phyloP scores from a whole-genome alignment of 208 protist genomes.

The Zelonia costaricensis region DNA sequence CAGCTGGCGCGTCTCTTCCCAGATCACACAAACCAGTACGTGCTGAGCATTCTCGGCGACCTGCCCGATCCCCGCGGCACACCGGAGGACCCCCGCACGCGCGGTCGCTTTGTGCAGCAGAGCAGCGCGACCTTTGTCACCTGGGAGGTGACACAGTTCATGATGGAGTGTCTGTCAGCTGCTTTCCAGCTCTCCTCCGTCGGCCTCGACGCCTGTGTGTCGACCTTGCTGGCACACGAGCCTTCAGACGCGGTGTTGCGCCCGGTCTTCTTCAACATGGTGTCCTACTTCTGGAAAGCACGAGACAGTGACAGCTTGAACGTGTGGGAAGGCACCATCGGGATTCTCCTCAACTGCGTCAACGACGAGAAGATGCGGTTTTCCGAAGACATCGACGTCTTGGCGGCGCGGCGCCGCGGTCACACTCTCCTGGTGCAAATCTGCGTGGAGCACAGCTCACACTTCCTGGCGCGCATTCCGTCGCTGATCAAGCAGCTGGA shows the following conservation, averaged over 20 bases:
- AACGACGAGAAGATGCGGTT: conserved; percentile 18
- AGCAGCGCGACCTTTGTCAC: conserved; percentile 57
- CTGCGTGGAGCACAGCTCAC: conserved; percentile 28
- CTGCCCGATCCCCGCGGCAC: conserved; percentile 59
- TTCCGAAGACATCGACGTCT: conserved; percentile 31
- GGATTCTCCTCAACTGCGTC: conserved; percentile 58
- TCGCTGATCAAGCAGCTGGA: conserved; percentile 41
- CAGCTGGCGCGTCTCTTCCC: conserved; percentile 45
- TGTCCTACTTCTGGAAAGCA: conserved; percentile 73
- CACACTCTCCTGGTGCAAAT: conserved; percentile 61
- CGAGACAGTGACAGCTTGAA: conserved; percentile 41
- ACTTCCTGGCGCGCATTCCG: conserved; percentile 21
- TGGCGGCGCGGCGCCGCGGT: conserved; percentile 44
- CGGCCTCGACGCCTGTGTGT: conserved; percentile 46
- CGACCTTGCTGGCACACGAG: conserved; percentile 35
- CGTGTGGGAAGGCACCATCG: conserved; percentile 65
- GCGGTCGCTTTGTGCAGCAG: conserved; percentile 70
- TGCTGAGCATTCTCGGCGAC: conserved; percentile 34
- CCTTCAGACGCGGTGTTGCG: conserved; percentile 73
- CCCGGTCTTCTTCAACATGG: conserved; percentile 85
- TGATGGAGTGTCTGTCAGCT: conserved; percentile 62
- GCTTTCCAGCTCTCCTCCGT: conserved; percentile 56
- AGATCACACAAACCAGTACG: conserved; percentile 52
- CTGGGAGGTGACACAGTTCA: conserved; percentile 79
- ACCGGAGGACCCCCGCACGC: conserved; percentile 53